Evolutionary conservation across 1,284 basidiomycete genomes (phyloP).

Genomic region (Austropuccinia psidii): DNA sequence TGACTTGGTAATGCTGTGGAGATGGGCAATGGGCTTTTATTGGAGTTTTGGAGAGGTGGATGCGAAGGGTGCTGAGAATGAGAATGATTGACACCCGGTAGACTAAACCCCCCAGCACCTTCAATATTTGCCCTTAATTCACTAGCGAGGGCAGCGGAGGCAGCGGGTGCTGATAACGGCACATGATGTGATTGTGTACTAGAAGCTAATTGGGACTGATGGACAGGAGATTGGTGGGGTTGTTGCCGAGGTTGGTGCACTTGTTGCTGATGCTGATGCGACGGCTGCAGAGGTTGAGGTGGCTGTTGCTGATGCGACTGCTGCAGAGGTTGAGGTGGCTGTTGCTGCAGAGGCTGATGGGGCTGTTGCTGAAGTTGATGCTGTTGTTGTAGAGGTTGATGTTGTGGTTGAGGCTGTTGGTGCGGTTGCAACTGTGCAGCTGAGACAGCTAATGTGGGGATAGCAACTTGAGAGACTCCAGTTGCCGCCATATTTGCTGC

Average conservation of each 20-base stretch:
- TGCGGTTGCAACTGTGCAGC: not conserved
- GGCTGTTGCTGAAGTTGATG: slow-evolving; percentile 44
- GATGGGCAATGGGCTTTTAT: too few species aligned
- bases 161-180: too few species aligned
- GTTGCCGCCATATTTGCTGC: not conserved
- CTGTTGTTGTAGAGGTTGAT: not conserved
- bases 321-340: slow-evolving; percentile 45
- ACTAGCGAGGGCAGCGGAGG: too few species aligned
- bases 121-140: too few species aligned
- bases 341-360: slow-evolving; percentile 45
- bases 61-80: too few species aligned
- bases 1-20: too few species aligned
- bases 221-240: slow-evolving; percentile 35
- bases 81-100: too few species aligned
- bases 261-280: slow-evolving; percentile 39
- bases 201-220: not conserved
- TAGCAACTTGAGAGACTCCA: not conserved
- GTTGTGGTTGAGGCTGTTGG: not conserved
- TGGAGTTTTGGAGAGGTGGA: too few species aligned
- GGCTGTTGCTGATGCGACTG: slow-evolving; percentile 39
- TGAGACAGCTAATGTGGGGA: not conserved
- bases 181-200: not conserved
- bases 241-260: slow-evolving; percentile 41
- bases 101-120: too few species aligned
- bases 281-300: not conserved